Conservation (phyloP, 768 basidiomycete species). For the Lactifluus piperatus region DNA sequence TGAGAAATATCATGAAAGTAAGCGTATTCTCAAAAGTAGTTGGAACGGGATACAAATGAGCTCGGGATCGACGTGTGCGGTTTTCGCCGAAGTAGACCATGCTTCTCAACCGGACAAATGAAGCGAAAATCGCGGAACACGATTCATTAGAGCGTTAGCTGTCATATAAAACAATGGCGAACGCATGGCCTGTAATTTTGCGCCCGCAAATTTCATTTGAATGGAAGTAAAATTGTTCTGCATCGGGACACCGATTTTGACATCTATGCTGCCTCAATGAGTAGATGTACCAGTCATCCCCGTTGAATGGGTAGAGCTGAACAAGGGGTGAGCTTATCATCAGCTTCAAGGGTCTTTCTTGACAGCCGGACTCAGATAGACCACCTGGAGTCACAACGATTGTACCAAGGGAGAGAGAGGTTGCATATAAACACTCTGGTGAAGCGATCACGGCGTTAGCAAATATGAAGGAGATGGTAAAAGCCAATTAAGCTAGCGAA, state of each 20-base stretch:
- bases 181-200: neutral
- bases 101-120: neutral
- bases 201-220: neutral
- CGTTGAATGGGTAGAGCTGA: neutral
- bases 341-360: neutral
- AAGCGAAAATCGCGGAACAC: neutral
- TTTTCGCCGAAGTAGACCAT: neutral
- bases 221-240: no score
- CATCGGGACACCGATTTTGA: neutral
- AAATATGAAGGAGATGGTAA: neutral
- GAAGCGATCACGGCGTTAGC: neutral
- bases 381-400: neutral
- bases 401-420: neutral
- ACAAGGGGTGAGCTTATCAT: neutral
- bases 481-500: neutral
- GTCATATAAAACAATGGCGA: neutral
- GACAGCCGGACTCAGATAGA: neutral
- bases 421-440: neutral
- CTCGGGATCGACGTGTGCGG: slow-evolving; percentile 4
- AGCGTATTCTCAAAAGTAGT: neutral
- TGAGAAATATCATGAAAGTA: neutral
- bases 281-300: no score
- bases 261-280: no score
- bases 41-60: neutral
- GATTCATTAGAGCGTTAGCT: neutral